These are phyloP conservation scores for Suillus weaverae DNA, from an alignment of 768 basidiomycete genomes.

Conservation along the genomic window DNA sequence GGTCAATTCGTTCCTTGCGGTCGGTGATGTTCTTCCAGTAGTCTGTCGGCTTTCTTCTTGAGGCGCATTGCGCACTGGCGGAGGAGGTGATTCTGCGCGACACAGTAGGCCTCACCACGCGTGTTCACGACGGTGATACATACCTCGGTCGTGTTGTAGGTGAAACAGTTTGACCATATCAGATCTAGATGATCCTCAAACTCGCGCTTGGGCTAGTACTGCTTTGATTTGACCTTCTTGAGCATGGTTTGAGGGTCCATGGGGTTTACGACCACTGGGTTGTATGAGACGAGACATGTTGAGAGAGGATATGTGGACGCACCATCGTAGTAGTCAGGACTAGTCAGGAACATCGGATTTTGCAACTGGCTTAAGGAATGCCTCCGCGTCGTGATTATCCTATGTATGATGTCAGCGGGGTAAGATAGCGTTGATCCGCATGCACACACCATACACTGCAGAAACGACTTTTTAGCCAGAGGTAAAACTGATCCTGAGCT, in stretches of 20 bases:
- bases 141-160: slow-evolving; percentile 90
- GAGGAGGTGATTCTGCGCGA: slow-evolving; percentile 78
- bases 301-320: slow-evolving; percentile 27
- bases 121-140: slow-evolving; percentile 30
- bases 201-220: slow-evolving; percentile 91
- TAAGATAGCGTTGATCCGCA: slow-evolving; percentile 23
- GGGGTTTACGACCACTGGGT: slow-evolving; percentile 82
- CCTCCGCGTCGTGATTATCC: slow-evolving; percentile 89
- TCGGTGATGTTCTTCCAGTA: slow-evolving; percentile 90
- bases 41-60: slow-evolving; percentile 78
- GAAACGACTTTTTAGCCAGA: too few species aligned
- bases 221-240: slow-evolving; percentile 88
- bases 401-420: slow-evolving; percentile 35
- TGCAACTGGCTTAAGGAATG: slow-evolving; percentile 91
- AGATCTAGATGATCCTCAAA: slow-evolving; percentile 94
- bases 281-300: slow-evolving; percentile 10
- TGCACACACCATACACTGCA: slow-evolving; percentile 41
- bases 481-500: too few species aligned
- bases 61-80: slow-evolving; percentile 80
- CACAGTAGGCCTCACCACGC: neutral
- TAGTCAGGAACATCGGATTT: slow-evolving; percentile 76
- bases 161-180: slow-evolving; percentile 95
- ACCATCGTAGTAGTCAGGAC: slow-evolving; percentile 97
- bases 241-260: slow-evolving; percentile 96
- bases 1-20: slow-evolving; percentile 76